Base-by-base conservation (phyloP, 805 yeast species). In the Tetrapisispora nanseiensis region DNA sequence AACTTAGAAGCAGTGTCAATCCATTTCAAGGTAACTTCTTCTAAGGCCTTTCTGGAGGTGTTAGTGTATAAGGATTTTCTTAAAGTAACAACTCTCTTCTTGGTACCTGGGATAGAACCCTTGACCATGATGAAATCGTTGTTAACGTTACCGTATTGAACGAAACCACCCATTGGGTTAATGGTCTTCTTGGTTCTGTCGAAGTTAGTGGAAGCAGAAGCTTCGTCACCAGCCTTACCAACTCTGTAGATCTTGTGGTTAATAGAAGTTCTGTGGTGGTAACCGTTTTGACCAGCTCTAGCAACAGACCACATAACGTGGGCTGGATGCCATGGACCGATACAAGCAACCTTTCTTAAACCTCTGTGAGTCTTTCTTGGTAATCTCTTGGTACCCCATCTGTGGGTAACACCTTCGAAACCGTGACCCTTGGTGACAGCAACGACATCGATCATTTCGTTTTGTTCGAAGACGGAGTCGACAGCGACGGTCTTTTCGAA, bases 321-420 rank as follows among this genome's bases (percentile, higher is more conserved):
- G 78, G 95, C 82, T 74, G 99, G 99, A 80, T 92, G 98, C 99
- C 99, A 92, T 70, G 99, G 97, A 82, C 99, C 99, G 68, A 92
- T 92, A 86, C 99, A 92, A 69, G 98, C 99, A 76, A 92, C 99
- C 86, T 92, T 92, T 83, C 99, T 87, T 72, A 90, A 79, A 90
- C 99, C 99, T 85, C 97, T 89, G 76, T 92, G 99, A 72, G 99
- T 92, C 95, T 92, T 92, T 80, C 99, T 87, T 76, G 99, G 98
- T 63, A 92, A 80, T 82, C 84, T 89, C 89, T 89, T 94, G 84
- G 98, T 92, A 72, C 99, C 99, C 97, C 97, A 92, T 86, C 99
- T 86, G 87, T 89, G 96, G 79, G 99, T 92, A 67, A 90, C 97
- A 89, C 99, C 99, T 78, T 92, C 98, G 86, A 85, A 89, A 82